Base-by-base conservation (phyloP, 2,329 filamentous ascomycete species). In the Myriosclerotinia curreyana region DNA sequence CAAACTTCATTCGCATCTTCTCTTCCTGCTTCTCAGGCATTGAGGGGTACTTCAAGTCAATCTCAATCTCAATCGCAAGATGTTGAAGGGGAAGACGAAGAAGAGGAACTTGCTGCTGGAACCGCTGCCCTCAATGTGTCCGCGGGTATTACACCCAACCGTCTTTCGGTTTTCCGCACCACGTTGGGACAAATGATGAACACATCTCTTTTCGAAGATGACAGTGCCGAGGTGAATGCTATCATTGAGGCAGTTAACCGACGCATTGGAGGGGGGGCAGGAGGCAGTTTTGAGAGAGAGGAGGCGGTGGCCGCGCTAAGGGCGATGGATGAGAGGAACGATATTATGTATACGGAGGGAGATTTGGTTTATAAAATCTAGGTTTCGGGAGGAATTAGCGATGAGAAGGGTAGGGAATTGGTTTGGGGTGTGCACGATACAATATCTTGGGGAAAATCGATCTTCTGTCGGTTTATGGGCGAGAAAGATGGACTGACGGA, bases 131-230 rank as follows among this genome's bases (percentile, higher is more conserved):
- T 75, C 1, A 67, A 56, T 28, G 69, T 75, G 42, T 67, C 69
- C 15, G 46, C 70, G 5, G 40, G 63, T 1, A 69, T 75, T 40
- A 72, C 73, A 79, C 83, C 83, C 0, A 81, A 82, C 49, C 85
- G 95, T 49, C 78, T 96, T 34, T 79, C 83, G 7, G 78, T 86
- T 1, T 99, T 99, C 86, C 87, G 91, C 62, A 85, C 85, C 14
- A 85, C 90, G 2, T 81, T 99, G 3, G 95, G 95, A 31, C 89
- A 91, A 71, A 81, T 99, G 62, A 88, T 96, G 72, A 88, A 89
- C 71, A 89, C 89, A 0, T 82, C 85, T 15, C 77, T 99, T n/a
- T 99, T 99, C 74, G 86, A 88, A 40, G 91, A 96, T 66, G 95
- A 98, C 72, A 86, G 88, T 22, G 92, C 92, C 17, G 83, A 88